A percentile compares a stretch with the other conserved stretches of the same genome.
phyloP scores from a whole-genome alignment of 2,329 filamentous ascomycete genomes.

The Ilyonectria sp. region DNA sequence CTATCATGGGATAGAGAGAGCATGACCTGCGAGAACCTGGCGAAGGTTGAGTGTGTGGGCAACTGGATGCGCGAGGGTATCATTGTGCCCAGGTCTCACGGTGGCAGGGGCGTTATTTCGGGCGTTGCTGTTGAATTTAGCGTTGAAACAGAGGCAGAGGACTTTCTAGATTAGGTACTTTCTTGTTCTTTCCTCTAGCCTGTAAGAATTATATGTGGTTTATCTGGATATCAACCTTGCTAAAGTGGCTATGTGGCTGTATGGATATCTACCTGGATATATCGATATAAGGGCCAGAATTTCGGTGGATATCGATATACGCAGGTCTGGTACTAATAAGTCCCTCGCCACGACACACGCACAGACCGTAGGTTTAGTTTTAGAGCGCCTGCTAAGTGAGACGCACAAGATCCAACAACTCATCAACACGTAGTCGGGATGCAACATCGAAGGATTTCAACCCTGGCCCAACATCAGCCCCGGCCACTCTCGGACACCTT shows the following conservation, averaged over 20 bases:
- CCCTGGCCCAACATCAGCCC: too few species aligned
- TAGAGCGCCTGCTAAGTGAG: too few species aligned
- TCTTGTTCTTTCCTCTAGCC: not conserved
- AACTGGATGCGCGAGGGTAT: not conserved
- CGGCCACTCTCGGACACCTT: too few species aligned
- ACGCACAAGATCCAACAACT: too few species aligned
- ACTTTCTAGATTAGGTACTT: not conserved
- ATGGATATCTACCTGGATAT: not conserved
- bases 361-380: too few species aligned
- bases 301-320: too few species aligned
- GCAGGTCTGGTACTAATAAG: slow-evolving; percentile 11
- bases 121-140: not conserved
- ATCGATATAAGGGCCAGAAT: not conserved
- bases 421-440: too few species aligned
- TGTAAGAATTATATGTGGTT: not conserved
- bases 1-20: slow-evolving; percentile 10
- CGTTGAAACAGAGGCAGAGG: too few species aligned
- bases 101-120: not conserved
- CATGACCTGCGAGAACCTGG: slow-evolving; percentile 3
- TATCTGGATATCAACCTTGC: not conserved
- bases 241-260: not conserved
- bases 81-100: not conserved
- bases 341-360: too few species aligned
- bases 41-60: slow-evolving; percentile 7
- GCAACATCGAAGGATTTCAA: too few species aligned